Conservation (phyloP, 2,329 filamentous ascomycete genomes). For the Penicillium italicum region DNA sequence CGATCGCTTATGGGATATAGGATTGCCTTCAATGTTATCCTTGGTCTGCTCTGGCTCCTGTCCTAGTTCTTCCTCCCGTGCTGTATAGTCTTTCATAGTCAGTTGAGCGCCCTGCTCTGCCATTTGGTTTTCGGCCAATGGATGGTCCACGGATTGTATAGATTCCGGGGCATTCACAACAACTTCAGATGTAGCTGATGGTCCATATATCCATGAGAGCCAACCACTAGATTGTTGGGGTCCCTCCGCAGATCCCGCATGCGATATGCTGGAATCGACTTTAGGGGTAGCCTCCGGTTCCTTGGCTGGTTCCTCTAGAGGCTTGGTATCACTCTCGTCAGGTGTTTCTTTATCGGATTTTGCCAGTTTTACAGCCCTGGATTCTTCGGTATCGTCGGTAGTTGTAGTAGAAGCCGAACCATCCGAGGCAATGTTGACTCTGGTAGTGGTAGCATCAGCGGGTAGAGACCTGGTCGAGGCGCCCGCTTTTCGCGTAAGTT, state of each 20-base stretch:
- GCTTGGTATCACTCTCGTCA: constrained; percentile 8
- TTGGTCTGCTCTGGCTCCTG: background rate
- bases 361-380: constrained; percentile 10
- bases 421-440: constrained; percentile 45
- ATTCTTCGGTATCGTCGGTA: constrained; percentile 19
- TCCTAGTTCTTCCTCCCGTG: constrained; percentile 15
- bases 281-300: constrained; percentile 17
- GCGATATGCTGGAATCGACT: constrained; percentile 12
- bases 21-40: constrained; percentile 6
- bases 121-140: constrained; percentile 6
- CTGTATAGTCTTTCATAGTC: constrained; percentile 6
- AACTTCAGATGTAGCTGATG: constrained; percentile 15
- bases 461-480: constrained; percentile 45
- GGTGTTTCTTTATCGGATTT: constrained; percentile 20
- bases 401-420: constrained; percentile 33
- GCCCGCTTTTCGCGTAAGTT: constrained; percentile 42
- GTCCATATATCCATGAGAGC: constrained; percentile 39
- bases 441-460: constrained; percentile 44
- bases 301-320: constrained; percentile 18
- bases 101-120: constrained; percentile 11
- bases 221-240: constrained; percentile 30
- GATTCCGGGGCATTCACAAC: constrained; percentile 11
- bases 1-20: constrained; percentile 37
- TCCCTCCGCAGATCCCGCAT: constrained; percentile 11
- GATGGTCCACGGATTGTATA: constrained; percentile 13